These are phyloP conservation scores for Metschnikowia gelsemii DNA, from an alignment of 805 yeast genomes.

Conservation along the genomic window DNA sequence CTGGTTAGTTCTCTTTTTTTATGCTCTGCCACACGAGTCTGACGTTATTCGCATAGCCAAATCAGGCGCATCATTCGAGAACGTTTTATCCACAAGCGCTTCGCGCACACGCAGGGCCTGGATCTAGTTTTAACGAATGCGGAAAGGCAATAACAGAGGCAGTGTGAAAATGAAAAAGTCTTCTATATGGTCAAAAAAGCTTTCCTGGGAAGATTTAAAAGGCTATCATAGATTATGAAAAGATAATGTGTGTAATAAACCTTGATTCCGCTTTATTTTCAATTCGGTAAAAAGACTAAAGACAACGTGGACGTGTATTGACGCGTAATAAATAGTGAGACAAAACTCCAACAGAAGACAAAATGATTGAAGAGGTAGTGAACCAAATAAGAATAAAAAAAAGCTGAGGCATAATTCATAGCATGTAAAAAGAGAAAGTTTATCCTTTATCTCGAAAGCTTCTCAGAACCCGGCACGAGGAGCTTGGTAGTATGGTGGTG, in stretches of 20 bases:
- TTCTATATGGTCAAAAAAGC: too few relatives aligned
- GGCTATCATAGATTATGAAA: too few relatives aligned
- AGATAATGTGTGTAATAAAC: too few relatives aligned
- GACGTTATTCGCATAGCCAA: constrained; percentile 6
- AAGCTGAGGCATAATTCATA: not conserved
- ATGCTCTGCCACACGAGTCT: constrained; percentile 3
- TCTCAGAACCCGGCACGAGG: constrained; percentile 15
- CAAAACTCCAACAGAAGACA: too few relatives aligned
- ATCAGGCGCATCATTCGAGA: constrained; percentile 8
- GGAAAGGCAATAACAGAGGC: not conserved
- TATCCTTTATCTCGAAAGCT: not conserved
- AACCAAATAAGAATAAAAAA: not conserved
- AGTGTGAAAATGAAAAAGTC: too few relatives aligned
- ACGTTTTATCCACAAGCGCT: not conserved
- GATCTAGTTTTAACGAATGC: constrained; percentile 6
- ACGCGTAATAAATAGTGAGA: not conserved
- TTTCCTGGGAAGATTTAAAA: too few relatives aligned
- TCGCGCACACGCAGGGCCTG: constrained; percentile 2
- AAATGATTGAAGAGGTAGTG: not conserved
- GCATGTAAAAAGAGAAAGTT: constrained; percentile 1
- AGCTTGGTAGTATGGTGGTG: constrained; percentile 23
- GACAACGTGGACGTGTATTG: not conserved
- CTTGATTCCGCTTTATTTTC: too few relatives aligned
- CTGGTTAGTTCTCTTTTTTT: not conserved
- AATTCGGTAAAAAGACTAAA: too few relatives aligned